phyloP scores from a whole-genome alignment of 2,329 filamentous ascomycete genomes.

The Fusarium pseudonygamai region DNA sequence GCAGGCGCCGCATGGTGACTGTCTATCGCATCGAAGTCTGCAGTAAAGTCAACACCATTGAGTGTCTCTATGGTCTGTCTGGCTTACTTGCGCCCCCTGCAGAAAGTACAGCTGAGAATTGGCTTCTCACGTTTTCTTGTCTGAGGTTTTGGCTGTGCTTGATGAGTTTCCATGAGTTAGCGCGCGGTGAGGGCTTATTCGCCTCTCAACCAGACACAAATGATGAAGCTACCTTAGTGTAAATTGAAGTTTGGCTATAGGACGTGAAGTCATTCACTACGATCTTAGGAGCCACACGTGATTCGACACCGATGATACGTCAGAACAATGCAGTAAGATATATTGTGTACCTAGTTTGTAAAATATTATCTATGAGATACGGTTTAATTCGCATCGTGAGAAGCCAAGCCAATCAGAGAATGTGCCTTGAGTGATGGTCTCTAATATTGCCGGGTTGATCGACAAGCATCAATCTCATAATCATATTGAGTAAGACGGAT shows the following conservation, averaged over 20 bases:
- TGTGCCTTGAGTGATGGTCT: background rate
- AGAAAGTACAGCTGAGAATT: conserved; percentile 6
- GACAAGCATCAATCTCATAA: background rate
- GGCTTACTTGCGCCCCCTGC: conserved; percentile 10
- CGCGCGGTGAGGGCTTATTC: background rate
- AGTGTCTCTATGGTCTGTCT: background rate
- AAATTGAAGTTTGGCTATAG: background rate
- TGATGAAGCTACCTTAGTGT: background rate
- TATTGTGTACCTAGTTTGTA: background rate
- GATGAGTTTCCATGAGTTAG: background rate
- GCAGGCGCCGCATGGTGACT: conserved; percentile 18
- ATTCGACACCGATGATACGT: background rate
- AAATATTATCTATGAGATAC: background rate
- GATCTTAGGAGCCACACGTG: background rate
- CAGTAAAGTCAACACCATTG: background rate
- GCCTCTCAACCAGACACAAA: background rate
- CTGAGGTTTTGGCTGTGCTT: background rate
- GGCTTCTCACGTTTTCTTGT: background rate
- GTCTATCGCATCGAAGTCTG: conserved; percentile 19
- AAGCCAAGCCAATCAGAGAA: background rate
- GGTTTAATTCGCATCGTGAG: background rate
- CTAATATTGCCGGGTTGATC: background rate
- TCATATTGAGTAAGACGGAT: background rate
- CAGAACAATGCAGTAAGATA: background rate
- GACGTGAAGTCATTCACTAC: background rate